Evolutionary conservation across 148 eudicot genomes (phyloP), one percentile per base, ranked within the genome.

Genomic region (Beta vulgaris): DNA sequence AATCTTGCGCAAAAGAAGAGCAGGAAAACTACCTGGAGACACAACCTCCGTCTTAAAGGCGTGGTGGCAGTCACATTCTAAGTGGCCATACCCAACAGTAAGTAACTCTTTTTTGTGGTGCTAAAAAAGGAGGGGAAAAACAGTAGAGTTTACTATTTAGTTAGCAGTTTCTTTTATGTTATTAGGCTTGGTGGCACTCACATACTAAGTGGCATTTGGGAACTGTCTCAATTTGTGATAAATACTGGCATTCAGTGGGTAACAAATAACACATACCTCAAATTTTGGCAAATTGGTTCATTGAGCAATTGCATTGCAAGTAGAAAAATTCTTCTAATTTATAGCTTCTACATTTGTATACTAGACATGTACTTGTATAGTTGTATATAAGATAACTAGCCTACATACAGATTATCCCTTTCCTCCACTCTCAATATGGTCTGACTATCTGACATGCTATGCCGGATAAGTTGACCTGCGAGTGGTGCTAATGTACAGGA

Each of bases 81-180:
- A 93, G 81, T 93, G 98, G 98, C 98, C 98, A 54, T 93, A 93
- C 76, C 98, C 98, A 44, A 93, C 98, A 0, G 98, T 93, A 86
- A 85, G 90, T 79, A 57, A 21, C 15, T 37, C 36, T 31, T 76
- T 6, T 28, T 12, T 28, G 15, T 28, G 15, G 35, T 21, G 6
- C 34, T 32, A 18, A 48, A 49, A 23, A 21, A 10, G 7, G 16
- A 28, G 7, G 9, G 28, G 10, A 13, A 19, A 51, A 19, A 8
- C 25, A 7, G 59, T 7, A 54, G 25, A 15, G 25, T 31, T 14
- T 31, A n/a, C 66, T 11, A 19, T 61, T 28, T n/a, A 0, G 4
- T 53, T 25, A 19, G 54, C 28, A 25, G 34, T 65, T 36, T 66
- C 49, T 11, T 23, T 12, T 39, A 66, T 66, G 49, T 31, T 66